Conservation (phyloP, 495 filamentous ascomycete species). For the Aspergillus hancockii region DNA sequence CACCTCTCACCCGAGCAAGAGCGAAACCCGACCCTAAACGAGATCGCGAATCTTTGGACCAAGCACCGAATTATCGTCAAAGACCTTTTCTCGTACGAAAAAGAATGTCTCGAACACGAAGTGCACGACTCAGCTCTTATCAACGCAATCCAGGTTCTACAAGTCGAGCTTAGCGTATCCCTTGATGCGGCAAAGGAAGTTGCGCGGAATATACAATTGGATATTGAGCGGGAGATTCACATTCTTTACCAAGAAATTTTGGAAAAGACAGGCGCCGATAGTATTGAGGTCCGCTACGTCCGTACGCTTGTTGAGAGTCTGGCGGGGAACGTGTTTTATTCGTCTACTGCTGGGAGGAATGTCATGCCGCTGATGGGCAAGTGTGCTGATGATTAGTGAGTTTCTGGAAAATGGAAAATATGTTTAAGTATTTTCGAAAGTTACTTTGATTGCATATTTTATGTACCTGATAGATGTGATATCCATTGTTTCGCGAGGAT, state of each 20-base stretch:
- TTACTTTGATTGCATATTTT: no score
- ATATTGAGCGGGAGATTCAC: background rate
- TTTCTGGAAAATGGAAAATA: background rate
- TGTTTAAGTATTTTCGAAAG: background rate
- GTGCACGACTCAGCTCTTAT: background rate
- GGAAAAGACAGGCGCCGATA: background rate
- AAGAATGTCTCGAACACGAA: background rate
- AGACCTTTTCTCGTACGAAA: background rate
- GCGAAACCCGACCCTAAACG: background rate
- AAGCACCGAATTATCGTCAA: conserved; percentile 1
- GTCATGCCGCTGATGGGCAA: background rate
- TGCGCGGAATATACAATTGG: background rate
- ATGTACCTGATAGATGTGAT: no score
- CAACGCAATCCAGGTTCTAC: conserved; percentile 1
- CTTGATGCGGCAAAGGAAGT: background rate
- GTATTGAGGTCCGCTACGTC: background rate
- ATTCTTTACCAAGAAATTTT: background rate
- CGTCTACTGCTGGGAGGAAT: background rate
- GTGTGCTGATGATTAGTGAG: background rate
- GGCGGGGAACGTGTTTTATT: conserved; percentile 1
- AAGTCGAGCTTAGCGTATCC: background rate
- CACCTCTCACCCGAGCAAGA: background rate
- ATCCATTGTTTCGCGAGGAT: no score
- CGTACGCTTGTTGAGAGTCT: background rate
- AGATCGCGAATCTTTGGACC: background rate